phyloP scores from a whole-genome alignment of 2,329 filamentous ascomycete genomes.

The Sclerotinia nivalis region DNA sequence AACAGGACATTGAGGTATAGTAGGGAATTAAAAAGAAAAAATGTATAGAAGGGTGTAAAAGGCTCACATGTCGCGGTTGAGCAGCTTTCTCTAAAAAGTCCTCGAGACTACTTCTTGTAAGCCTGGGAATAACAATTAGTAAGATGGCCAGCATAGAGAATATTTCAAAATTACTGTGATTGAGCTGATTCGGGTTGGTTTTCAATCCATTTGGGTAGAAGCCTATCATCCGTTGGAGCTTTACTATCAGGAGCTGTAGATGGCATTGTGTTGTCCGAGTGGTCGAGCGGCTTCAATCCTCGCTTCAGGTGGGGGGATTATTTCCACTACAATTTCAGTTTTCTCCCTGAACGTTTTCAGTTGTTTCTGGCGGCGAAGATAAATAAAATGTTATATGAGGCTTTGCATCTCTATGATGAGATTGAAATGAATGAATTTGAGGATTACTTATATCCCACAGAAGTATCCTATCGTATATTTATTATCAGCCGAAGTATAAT shows the following conservation, averaged over 20 bases:
- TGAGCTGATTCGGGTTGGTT: conserved; percentile 43
- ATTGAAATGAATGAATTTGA: background rate
- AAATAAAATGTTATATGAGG: background rate
- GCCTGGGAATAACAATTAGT: conserved; percentile 26
- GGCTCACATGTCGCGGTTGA: conserved; percentile 50
- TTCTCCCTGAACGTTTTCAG: background rate
- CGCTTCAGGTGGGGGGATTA: conserved; percentile 8
- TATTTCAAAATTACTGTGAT: conserved; percentile 41
- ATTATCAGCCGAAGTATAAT: background rate
- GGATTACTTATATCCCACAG: background rate
- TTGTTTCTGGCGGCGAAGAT: background rate
- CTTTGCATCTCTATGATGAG: background rate
- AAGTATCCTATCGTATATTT: background rate
- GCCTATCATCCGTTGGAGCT: conserved; percentile 32
- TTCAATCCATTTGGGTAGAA: conserved; percentile 47
- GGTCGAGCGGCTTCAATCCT: background rate
- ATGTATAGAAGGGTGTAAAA: background rate
- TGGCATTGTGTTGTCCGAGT: conserved; percentile 9
- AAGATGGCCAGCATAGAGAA: conserved; percentile 11
- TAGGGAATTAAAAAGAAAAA: background rate
- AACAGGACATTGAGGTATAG: background rate
- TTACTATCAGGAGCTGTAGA: background rate
- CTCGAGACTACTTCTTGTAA: conserved; percentile 31
- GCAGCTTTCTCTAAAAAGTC: conserved; percentile 36
- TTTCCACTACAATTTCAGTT: background rate